A percentile compares a stretch with the other conserved stretches of the same genome.
phyloP scores from a whole-genome alignment of 2,329 filamentous ascomycete genomes.

The Pseudogymnoascus sp. region DNA sequence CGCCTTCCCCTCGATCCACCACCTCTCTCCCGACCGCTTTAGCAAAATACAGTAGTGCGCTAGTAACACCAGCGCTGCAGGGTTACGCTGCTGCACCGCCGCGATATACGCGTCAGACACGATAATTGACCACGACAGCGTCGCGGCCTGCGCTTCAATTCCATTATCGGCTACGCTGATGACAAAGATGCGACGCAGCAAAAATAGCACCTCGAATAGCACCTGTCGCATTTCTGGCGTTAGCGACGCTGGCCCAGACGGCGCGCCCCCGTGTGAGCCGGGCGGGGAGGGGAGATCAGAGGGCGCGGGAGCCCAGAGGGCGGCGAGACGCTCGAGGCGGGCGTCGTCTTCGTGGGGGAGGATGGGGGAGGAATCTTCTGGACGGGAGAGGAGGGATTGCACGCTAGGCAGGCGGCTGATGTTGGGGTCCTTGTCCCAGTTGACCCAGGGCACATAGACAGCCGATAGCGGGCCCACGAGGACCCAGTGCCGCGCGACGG shows the following conservation, averaged over 20 bases:
- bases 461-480: slow-evolving; percentile 7
- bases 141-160: slow-evolving; percentile 13
- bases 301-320: neutral
- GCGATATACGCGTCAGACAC: slow-evolving; percentile 26
- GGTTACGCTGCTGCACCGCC: slow-evolving; percentile 28
- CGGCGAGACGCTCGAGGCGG: neutral
- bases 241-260: neutral
- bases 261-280: neutral
- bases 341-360: slow-evolving; percentile 4
- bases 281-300: neutral
- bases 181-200: slow-evolving; percentile 16
- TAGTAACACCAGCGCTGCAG: slow-evolving; percentile 31
- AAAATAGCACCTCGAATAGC: slow-evolving; percentile 12
- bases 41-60: slow-evolving; percentile 32
- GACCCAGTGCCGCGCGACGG: neutral
- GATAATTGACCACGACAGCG: slow-evolving; percentile 32
- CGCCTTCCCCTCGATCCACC: slow-evolving; percentile 38
- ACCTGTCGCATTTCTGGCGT: slow-evolving; percentile 8
- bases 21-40: slow-evolving; percentile 29
- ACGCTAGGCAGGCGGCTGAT: neutral
- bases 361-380: neutral
- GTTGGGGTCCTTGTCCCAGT: neutral
- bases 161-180: slow-evolving; percentile 17
- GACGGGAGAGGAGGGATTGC: neutral
- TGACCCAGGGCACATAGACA: neutral